Conservation (phyloP, 306 rosid genomes). For the Cicer bijugum region DNA sequence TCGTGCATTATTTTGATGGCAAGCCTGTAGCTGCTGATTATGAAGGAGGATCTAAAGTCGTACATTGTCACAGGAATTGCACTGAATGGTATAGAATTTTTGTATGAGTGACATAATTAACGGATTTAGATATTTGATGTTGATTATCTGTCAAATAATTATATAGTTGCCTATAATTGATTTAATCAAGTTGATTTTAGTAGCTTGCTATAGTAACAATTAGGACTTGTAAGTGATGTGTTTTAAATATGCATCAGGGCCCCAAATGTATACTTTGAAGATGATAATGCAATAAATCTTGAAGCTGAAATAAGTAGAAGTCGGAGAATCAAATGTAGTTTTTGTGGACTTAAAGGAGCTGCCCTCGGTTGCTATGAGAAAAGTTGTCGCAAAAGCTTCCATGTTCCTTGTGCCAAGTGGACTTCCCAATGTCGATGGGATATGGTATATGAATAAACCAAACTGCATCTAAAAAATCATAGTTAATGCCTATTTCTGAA, state of each 20-base stretch:
- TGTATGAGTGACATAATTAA: background rate
- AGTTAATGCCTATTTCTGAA: background rate
- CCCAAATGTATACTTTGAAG: constrained; percentile 87
- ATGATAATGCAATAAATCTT: constrained; percentile 73
- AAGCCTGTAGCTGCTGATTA: constrained; percentile 62
- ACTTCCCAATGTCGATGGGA: constrained; percentile 94
- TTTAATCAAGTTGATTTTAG: constrained; percentile 33
- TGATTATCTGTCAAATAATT: constrained; percentile 9
- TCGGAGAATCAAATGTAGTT: constrained; percentile 78
- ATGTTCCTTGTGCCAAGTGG: constrained; percentile 81
- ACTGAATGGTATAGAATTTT: constrained; percentile 77
- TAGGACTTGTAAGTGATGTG: constrained; percentile 26
- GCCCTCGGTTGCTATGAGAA: constrained; percentile 87
- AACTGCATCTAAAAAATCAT: constrained; percentile 18
- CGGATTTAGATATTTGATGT: background rate
- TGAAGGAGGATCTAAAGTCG: constrained; percentile 62
- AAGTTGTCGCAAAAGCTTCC: constrained; percentile 92
- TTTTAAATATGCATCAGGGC: constrained; percentile 63
- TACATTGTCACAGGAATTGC: constrained; percentile 85
- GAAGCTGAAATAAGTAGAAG: constrained; percentile 91
- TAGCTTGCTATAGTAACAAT: constrained; percentile 25
- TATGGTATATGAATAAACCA: constrained; percentile 52
- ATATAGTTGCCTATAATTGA: background rate
- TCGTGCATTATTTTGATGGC: constrained; percentile 69
- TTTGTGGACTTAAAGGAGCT: constrained; percentile 88